phyloP scores from a whole-genome alignment of 148 eudicot genomes.

The Vaccinium darrowii region DNA sequence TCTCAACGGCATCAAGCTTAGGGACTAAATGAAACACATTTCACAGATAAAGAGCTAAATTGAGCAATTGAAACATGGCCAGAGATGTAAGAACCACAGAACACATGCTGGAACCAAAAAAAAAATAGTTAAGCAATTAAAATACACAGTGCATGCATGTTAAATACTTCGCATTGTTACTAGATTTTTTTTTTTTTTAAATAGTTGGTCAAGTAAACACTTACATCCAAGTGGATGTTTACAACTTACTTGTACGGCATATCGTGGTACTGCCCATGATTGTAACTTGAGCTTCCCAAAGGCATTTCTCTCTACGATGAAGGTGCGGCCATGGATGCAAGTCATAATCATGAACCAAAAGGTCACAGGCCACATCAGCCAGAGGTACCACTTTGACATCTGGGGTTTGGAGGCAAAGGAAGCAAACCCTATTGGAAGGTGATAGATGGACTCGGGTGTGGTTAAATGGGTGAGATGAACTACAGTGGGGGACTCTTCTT shows the following conservation, averaged over 20 bases:
- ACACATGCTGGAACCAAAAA: background rate
- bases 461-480: conserved; percentile 50
- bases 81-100: background rate
- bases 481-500: conserved; percentile 28
- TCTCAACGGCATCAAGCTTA: background rate
- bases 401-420: conserved; percentile 41
- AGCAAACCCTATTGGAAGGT: conserved; percentile 37
- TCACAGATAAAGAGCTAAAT: background rate
- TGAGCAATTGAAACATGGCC: background rate
- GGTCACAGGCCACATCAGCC: conserved; percentile 41
- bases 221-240: background rate
- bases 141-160: background rate
- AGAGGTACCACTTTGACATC: conserved; percentile 28
- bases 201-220: background rate
- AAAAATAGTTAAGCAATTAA: too few species aligned
- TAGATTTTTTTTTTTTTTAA: too few species aligned
- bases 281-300: conserved; percentile 49
- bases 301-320: conserved; percentile 38
- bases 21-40: background rate
- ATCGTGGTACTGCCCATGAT: conserved; percentile 52
- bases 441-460: conserved; percentile 39
- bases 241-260: conserved; percentile 35
- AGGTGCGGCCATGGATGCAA: conserved; percentile 23
- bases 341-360: conserved; percentile 34
- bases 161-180: background rate